A percentile compares a stretch with the other conserved stretches of the same genome.
Conservation (phyloP, 176 grass and related monocot genomes). For the Eragrostis nindensis region DNA sequence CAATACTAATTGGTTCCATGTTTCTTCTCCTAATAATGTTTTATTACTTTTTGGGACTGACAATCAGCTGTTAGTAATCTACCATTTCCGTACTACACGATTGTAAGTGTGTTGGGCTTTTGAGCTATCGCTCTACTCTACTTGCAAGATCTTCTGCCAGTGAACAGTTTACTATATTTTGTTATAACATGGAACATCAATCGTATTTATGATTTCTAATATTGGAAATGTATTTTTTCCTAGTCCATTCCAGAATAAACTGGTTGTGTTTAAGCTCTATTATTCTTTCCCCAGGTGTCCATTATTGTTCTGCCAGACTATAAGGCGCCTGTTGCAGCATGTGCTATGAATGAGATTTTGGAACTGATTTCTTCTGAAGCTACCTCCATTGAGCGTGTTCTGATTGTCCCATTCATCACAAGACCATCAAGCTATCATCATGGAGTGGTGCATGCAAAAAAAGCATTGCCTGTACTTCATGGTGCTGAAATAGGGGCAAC, state of each 20-base stretch:
- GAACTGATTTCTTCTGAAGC: slow-evolving; percentile 60
- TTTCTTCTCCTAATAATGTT: not conserved
- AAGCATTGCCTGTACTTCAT: slow-evolving; percentile 46
- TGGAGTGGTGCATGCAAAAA: slow-evolving; percentile 35
- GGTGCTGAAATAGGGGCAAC: slow-evolving; percentile 66
- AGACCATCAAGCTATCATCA: slow-evolving; percentile 45
- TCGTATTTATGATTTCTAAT: not conserved
- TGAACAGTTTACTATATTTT: not conserved
- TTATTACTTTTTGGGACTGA: not conserved
- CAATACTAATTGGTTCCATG: slow-evolving; percentile 14
- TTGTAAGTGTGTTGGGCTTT: not conserved
- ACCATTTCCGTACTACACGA: too few relatives aligned
- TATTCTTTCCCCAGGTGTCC: slow-evolving; percentile 66
- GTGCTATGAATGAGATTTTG: slow-evolving; percentile 77
- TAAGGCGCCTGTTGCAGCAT: slow-evolving; percentile 73
- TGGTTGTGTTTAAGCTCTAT: slow-evolving; percentile 34
- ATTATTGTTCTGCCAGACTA: slow-evolving; percentile 81
- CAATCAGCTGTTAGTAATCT: slow-evolving; percentile 16
- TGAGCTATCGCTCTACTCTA: not conserved
- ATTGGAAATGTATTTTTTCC: not conserved
- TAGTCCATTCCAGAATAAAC: not conserved
- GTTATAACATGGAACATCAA: not conserved
- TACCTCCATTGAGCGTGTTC: slow-evolving; percentile 28
- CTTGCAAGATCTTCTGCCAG: not conserved
- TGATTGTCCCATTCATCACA: slow-evolving; percentile 73